Evolutionary conservation across 768 basidiomycete species (phyloP), one percentile per base, ranked within the genome.

Genomic region (Leccinum uliginosum): DNA sequence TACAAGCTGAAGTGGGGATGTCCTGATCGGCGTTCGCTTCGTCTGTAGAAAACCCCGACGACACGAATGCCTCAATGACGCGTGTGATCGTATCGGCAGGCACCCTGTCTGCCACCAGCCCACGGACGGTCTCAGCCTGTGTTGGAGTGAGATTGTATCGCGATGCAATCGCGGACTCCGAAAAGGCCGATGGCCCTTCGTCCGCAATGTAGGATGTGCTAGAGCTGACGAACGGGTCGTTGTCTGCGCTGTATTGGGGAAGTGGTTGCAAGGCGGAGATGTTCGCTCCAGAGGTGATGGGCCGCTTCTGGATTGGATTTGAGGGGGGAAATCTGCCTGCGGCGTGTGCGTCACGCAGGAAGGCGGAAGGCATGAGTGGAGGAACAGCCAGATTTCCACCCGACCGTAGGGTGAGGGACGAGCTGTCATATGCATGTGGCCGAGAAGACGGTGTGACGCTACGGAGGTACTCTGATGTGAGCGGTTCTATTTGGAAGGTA

Each of bases 41-140:
- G 6, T n/a, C 21, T 5, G 34, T 2, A 7, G 34, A 15, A 35
- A 12, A 1, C 6, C 34, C 15, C 14, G 14, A 34, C 34, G 46
- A 23, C 38, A 45, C 26, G 3, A 58, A 61, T 23, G 50, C 57
- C 24, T 61, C 62, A 3, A 66, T 43, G 34, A 67, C 55, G 9
- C 59, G 62, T 10, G 50, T 5, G 19, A 67, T 55, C 29, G 60
- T 59, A n/a, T 67, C 65, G 8, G 19, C 17, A 4, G 64, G 34
- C 5, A 34, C 14, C 6, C 32, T 53, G 27, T 57, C 51, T 34
- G 8, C 14, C 3, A 54, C 50, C 45, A 69, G 12, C 21, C 24
- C 62, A 3, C 59, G 44, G 23, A 67, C 46, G 34, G 59, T 21
- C 23, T 59, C 57, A 26, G 56, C 23, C 46, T 67, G 65, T 0